Evolutionary conservation across 2,329 filamentous ascomycete species (phyloP), one percentile per base, ranked within the genome.

Genomic region (Kalaharituber pfeilii): DNA sequence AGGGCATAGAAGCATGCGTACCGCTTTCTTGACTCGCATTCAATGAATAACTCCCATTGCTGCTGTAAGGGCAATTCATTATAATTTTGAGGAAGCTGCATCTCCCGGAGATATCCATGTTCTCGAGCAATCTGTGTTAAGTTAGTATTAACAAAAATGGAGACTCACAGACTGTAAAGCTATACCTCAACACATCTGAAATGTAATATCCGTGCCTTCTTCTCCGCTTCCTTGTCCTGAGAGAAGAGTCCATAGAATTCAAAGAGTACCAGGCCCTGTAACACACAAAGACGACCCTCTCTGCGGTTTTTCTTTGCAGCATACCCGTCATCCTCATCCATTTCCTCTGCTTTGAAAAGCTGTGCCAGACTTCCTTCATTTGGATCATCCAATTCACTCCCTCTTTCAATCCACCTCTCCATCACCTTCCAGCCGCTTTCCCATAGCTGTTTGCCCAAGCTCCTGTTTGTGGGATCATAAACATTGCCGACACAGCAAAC

Each of bases 401-500:
- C 62, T 52, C 57, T 62, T 49, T 63, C 61, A 27, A 63, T 61
- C 62, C 62, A 63, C 27, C 61, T 53, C 51, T 63, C 62, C 58
- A 63, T 62, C 27, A 63, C 62, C 49, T 60, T 62, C 42, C 61
- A 60, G n/a, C 62, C 62, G 45, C 59, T 62, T 49, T 63, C 62
- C 62, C 62, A 63, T 22, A 63, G 56, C 33, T 63, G 62, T 8
- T 57, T 54, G 18, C 59, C 58, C 15, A 63, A 52, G 1, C 58
- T 63, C 50, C 59, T 58, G 49, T 63, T 62, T 7, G 62, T 63
- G 9, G 62, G 62, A 15, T 63, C 62, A 42, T 63, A 63, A 25
- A 58, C 55, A 24, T 61, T 61, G 15, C 62, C 62, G 26, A 63
- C 53, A 3, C 58, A 61, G 30, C 61, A 63, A 13, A 63, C 59